Conservation (phyloP, 2,329 filamentous ascomycete genomes). For the Lasiodiplodia gonubiensis region DNA sequence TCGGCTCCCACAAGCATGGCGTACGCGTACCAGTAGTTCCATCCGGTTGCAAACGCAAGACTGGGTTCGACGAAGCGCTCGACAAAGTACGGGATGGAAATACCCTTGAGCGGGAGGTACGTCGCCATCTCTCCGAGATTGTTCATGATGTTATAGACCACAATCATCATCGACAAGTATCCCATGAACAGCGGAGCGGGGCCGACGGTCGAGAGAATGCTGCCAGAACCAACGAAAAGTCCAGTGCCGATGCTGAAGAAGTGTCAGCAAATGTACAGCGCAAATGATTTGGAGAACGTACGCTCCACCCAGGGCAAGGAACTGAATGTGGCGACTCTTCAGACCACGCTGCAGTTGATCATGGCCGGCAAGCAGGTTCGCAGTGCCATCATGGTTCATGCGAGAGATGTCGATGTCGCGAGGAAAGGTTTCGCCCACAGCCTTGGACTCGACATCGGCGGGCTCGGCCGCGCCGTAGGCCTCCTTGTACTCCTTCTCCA, state of each 20-base stretch:
- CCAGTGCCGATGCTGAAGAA: constrained; percentile 18
- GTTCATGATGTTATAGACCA: constrained; percentile 36
- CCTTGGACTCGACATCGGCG: constrained; percentile 7
- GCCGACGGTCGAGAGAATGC: constrained; percentile 33
- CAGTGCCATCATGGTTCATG: constrained; percentile 1
- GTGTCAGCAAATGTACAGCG: background rate
- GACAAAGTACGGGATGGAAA: constrained; percentile 78
- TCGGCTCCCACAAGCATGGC: constrained; percentile 43
- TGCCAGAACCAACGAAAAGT: constrained; percentile 17
- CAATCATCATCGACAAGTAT: constrained; percentile 28
- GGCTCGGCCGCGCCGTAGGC: background rate
- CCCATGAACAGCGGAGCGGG: constrained; percentile 26
- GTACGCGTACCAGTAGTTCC: constrained; percentile 10
- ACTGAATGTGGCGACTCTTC: constrained; percentile 47
- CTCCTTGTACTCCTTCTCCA: constrained; percentile 9
- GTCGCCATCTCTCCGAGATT: constrained; percentile 36
- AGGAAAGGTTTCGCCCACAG: constrained; percentile 2
- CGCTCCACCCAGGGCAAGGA: constrained; percentile 32
- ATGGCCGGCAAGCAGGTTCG: constrained; percentile 1
- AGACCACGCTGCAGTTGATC: constrained; percentile 42
- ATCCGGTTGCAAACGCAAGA: constrained; percentile 17
- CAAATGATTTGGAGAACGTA: background rate
- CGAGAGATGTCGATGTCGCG: constrained; percentile 9
- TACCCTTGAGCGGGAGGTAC: constrained; percentile 60
- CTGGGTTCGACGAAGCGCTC: constrained; percentile 58